phyloP scores from a whole-genome alignment of 1,139 yeast species.

The Hansenula lynferdii region DNA sequence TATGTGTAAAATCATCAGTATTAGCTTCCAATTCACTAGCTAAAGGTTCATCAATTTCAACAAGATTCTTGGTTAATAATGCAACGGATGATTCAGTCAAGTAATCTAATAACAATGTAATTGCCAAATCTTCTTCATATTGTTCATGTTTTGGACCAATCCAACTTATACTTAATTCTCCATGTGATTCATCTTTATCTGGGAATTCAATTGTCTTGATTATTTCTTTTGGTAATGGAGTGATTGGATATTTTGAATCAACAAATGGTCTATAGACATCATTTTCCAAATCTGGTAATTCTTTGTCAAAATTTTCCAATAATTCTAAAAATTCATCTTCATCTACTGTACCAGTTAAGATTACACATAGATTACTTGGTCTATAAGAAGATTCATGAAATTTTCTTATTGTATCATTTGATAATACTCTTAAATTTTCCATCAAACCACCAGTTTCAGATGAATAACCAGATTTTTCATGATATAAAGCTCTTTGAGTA shows the following conservation, averaged over 20 bases:
- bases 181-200: slow-evolving; percentile 81
- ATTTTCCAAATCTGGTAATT: slow-evolving; percentile 38
- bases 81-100: slow-evolving; percentile 74
- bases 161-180: slow-evolving; percentile 75
- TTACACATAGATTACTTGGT: slow-evolving; percentile 79
- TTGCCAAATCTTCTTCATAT: slow-evolving; percentile 53
- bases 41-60: slow-evolving; percentile 78
- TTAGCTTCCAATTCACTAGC: slow-evolving; percentile 69
- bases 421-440: slow-evolving; percentile 66
- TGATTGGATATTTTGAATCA: slow-evolving; percentile 53
- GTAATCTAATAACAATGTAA: slow-evolving; percentile 72
- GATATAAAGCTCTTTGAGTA: slow-evolving; percentile 58
- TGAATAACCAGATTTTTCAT: slow-evolving; percentile 68
- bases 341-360: slow-evolving; percentile 81
- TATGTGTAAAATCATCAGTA: slow-evolving; percentile 64
- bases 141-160: slow-evolving; percentile 69
- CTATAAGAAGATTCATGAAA: slow-evolving; percentile 73
- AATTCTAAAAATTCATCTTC: slow-evolving; percentile 61
- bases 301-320: slow-evolving; percentile 60
- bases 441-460: slow-evolving; percentile 95
- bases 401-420: slow-evolving; percentile 66
- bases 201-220: slow-evolving; percentile 70
- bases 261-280: slow-evolving; percentile 66
- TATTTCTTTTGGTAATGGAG: slow-evolving; percentile 31
- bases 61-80: slow-evolving; percentile 58